Percentiles rank a stretch among this genome's conserved stretches.
Conservation (phyloP, 1,284 basidiomycete genomes). For the Exobasidium cylindrosporum region DNA sequence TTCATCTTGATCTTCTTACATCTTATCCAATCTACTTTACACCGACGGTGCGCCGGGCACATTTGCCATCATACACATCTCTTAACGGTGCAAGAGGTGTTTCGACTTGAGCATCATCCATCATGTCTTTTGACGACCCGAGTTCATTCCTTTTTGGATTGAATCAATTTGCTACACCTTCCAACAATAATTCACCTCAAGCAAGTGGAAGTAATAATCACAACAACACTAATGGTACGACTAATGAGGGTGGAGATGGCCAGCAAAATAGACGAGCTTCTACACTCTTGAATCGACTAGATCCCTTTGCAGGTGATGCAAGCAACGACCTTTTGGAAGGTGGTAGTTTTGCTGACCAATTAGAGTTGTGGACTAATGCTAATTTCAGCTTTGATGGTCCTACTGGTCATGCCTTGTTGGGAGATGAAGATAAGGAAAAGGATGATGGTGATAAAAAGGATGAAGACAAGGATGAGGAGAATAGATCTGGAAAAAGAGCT, state of each 20-base stretch:
- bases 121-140: slow-evolving; percentile 14
- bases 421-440: slow-evolving; percentile 53
- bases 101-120: neutral
- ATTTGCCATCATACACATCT: too few species aligned
- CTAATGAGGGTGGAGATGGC: too few species aligned
- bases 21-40: too few species aligned
- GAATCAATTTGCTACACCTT: slow-evolving; percentile 12
- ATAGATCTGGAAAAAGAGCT: slow-evolving; percentile 9
- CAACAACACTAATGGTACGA: neutral
- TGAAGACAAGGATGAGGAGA: slow-evolving; percentile 28
- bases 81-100: too few species aligned
- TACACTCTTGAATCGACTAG: neutral
- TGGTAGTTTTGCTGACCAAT: slow-evolving; percentile 50
- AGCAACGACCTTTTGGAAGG: slow-evolving; percentile 21
- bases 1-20: too few species aligned
- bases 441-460: slow-evolving; percentile 36
- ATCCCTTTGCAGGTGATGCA: slow-evolving; percentile 13
- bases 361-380: slow-evolving; percentile 54
- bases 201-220: neutral
- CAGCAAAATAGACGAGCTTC: neutral
- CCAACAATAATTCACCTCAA: neutral
- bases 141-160: slow-evolving; percentile 14
- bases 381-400: slow-evolving; percentile 54
- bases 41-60: too few species aligned
- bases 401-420: slow-evolving; percentile 51